Conservation (phyloP, 768 basidiomycete species). For the Boletellus sp. region DNA sequence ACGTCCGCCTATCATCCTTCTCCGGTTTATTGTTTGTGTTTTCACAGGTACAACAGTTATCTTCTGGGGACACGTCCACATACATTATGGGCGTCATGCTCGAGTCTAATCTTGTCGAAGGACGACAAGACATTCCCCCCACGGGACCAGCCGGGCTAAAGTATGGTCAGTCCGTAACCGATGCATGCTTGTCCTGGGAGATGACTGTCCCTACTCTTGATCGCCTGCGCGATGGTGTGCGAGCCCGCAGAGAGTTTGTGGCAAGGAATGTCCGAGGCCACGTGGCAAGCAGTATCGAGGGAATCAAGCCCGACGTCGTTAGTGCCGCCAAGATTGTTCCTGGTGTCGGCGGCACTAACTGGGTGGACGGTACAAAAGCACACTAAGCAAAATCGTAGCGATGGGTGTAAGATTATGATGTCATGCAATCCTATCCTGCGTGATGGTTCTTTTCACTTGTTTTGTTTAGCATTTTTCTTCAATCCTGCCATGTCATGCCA, state of each 20-base stretch:
- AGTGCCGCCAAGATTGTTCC: slow-evolving; percentile 11
- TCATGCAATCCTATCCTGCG: slow-evolving; percentile 1
- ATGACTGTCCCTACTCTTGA: slow-evolving; percentile 79
- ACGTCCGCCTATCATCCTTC: slow-evolving; percentile 1
- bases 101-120: slow-evolving; percentile 86
- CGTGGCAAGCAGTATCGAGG: slow-evolving; percentile 7
- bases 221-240: slow-evolving; percentile 83
- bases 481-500: not conserved
- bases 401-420: not conserved
- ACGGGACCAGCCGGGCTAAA: slow-evolving; percentile 67
- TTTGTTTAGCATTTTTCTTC: not conserved
- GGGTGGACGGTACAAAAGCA: slow-evolving; percentile 15
- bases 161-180: slow-evolving; percentile 86
- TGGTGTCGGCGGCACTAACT: slow-evolving; percentile 18
- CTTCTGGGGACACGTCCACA: slow-evolving; percentile 62
- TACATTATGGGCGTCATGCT: slow-evolving; percentile 94
- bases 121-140: slow-evolving; percentile 78
- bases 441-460: not conserved
- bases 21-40: slow-evolving; percentile 9
- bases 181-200: slow-evolving; percentile 90
- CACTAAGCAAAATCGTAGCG: not conserved
- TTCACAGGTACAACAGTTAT: slow-evolving; percentile 65
- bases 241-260: slow-evolving; percentile 59
- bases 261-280: slow-evolving; percentile 27
- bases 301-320: slow-evolving; percentile 10